phyloP scores from a whole-genome alignment of 2,329 filamentous ascomycete genomes.

The Hypoxylon sp. region DNA sequence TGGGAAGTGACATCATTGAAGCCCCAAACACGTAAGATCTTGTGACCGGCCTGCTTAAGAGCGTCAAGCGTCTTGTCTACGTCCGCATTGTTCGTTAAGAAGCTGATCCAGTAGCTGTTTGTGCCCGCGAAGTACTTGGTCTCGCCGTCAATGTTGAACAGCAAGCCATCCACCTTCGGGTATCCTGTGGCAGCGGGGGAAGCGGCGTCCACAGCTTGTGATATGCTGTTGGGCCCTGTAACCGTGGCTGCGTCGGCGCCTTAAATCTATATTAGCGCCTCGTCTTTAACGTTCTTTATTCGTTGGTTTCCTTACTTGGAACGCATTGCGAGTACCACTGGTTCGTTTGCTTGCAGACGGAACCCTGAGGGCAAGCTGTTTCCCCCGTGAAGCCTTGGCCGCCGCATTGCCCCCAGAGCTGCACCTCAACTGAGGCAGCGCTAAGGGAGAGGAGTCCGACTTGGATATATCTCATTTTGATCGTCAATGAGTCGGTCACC shows the following conservation, averaged over 20 bases:
- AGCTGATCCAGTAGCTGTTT: conserved; percentile 69
- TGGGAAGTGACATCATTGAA: conserved; percentile 71
- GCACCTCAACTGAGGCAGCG: conserved; percentile 45
- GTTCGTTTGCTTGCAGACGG: conserved; percentile 53
- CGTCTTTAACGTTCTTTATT: conserved; percentile 5
- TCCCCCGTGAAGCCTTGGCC: conserved; percentile 54
- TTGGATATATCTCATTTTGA: conserved; percentile 49
- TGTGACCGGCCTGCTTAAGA: conserved; percentile 66
- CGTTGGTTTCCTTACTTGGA: conserved; percentile 41
- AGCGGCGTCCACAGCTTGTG: conserved; percentile 24
- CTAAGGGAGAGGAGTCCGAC: conserved; percentile 46
- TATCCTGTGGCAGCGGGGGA: conserved; percentile 46
- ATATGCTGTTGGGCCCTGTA: background rate
- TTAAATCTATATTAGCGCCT: conserved; percentile 25
- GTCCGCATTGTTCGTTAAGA: conserved; percentile 67
- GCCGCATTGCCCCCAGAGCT: conserved; percentile 57
- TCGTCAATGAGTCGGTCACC: background rate
- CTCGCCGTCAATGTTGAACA: conserved; percentile 61
- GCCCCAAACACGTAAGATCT: conserved; percentile 73
- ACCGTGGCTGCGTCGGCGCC: conserved; percentile 18
- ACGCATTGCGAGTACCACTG: conserved; percentile 58
- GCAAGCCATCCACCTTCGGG: conserved; percentile 48
- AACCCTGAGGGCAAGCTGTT: conserved; percentile 52
- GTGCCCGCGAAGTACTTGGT: conserved; percentile 65
- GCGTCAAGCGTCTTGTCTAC: conserved; percentile 67